phyloP scores from a whole-genome alignment of 257 asterid genomes.

The Ballota nigra region DNA sequence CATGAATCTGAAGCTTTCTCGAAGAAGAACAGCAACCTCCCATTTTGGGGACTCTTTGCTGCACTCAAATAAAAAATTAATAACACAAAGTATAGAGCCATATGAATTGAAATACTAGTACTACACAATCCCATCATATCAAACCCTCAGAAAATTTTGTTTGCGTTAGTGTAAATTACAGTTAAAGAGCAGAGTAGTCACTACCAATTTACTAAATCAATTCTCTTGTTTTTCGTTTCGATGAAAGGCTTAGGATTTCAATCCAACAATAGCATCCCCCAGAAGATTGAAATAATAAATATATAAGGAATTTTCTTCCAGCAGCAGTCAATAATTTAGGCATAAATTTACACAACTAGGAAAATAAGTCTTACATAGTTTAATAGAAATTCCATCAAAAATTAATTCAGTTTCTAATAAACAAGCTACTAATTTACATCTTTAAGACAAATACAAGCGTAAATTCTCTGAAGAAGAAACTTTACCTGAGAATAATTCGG shows the following conservation, averaged over 20 bases:
- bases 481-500: slow-evolving; percentile 23
- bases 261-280: neutral
- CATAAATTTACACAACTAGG: neutral
- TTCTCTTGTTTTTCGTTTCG: neutral
- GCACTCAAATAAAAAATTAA: neutral
- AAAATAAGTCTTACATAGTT: slow-evolving; percentile 7
- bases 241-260: neutral
- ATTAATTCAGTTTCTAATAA: neutral
- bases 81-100: neutral
- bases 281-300: neutral
- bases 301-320: neutral
- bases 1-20: slow-evolving; percentile 63
- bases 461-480: neutral
- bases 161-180: neutral
- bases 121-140: neutral
- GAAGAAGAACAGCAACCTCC: slow-evolving; percentile 85
- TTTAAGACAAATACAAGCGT: neutral
- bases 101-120: neutral
- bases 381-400: slow-evolving; percentile 6
- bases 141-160: neutral
- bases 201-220: neutral
- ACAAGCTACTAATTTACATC: neutral
- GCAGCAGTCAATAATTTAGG: neutral
- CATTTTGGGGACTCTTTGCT: slow-evolving; percentile 35
- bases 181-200: neutral